Conservation (phyloP, 2,329 filamentous ascomycete species). For the Alternaria atra region DNA sequence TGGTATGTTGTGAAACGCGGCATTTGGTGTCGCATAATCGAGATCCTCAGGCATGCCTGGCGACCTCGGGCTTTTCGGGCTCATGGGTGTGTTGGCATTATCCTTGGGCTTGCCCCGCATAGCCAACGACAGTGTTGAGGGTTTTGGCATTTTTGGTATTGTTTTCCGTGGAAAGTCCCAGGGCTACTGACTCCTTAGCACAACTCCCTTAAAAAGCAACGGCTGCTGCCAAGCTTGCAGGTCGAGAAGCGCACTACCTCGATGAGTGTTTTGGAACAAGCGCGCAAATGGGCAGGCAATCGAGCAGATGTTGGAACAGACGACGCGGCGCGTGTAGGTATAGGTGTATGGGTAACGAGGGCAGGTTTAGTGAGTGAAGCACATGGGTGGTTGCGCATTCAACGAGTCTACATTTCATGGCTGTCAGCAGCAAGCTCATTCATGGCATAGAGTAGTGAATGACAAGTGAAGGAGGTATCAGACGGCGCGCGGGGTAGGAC, state of each 20-base stretch:
- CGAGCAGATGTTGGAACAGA: conserved; percentile 22
- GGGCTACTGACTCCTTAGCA: conserved; percentile 39
- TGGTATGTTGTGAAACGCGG: conserved; percentile 42
- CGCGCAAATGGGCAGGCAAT: conserved; percentile 26
- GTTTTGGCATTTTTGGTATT: conserved; percentile 52
- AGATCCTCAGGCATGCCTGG: conserved; percentile 34
- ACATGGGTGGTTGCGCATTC: conserved; percentile 39
- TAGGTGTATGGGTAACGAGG: conserved; percentile 15
- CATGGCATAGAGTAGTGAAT: conserved; percentile 17
- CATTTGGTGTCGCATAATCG: conserved; percentile 43
- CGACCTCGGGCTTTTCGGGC: conserved; percentile 46
- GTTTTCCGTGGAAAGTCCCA: conserved; percentile 37
- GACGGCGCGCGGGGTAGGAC: conserved; percentile 43
- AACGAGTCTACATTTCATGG: conserved; percentile 41
- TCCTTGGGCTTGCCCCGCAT: conserved; percentile 47
- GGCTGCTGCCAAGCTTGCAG: conserved; percentile 5
- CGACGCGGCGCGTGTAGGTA: conserved; percentile 29
- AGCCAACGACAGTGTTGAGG: conserved; percentile 48
- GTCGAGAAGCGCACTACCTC: conserved; percentile 38
- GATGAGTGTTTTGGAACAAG: conserved; percentile 24
- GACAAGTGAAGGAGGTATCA: conserved; percentile 26
- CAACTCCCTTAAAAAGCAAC: conserved; percentile 10
- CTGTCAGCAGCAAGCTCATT: conserved; percentile 41
- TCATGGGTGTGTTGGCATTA: conserved; percentile 38
- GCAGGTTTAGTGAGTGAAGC: conserved; percentile 30